These are phyloP conservation scores for Yamadazyma philogaea DNA, from an alignment of 805 yeast species.

Conservation along the genomic window DNA sequence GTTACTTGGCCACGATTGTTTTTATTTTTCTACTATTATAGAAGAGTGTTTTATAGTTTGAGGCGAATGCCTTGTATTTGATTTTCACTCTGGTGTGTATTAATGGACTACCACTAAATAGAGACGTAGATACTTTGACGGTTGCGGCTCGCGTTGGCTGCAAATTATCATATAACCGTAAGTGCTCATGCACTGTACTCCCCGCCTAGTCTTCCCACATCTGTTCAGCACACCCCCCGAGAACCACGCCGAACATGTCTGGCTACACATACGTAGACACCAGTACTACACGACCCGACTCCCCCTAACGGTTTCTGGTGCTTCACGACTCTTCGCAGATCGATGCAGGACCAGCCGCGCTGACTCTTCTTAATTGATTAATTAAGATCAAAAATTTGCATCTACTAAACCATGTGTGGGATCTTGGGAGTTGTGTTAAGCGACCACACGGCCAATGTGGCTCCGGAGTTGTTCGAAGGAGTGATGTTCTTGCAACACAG, in stretches of 20 bases:
- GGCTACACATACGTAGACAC: no score
- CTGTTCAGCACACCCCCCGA: no score
- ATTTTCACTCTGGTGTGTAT: conserved; percentile 2
- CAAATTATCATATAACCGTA: no score
- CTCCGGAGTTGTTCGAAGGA: conserved; percentile 90
- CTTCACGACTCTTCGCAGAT: conserved; percentile 2
- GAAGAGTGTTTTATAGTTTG: conserved; percentile 8
- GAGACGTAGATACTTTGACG: background rate
- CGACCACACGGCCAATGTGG: conserved; percentile 67
- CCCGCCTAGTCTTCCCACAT: no score
- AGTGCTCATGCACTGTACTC: no score
- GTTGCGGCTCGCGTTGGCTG: background rate
- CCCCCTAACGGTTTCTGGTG: no score
- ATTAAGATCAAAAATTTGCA: conserved; percentile 1
- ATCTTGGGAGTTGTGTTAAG: conserved; percentile 84
- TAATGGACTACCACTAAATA: background rate
- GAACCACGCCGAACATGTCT: no score
- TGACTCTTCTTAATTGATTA: conserved; percentile 4
- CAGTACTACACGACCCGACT: no score
- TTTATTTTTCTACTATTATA: conserved; percentile 1
- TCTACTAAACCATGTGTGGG: conserved; percentile 73
- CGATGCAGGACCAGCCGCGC: conserved; percentile 4
- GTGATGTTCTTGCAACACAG: conserved; percentile 91
- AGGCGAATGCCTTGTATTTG: conserved; percentile 7
- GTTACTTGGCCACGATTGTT: conserved; percentile 4